Evolutionary conservation across 768 basidiomycete genomes (phyloP), one percentile per base, ranked within the genome.

Genomic region (Filobasidium floriforme): DNA sequence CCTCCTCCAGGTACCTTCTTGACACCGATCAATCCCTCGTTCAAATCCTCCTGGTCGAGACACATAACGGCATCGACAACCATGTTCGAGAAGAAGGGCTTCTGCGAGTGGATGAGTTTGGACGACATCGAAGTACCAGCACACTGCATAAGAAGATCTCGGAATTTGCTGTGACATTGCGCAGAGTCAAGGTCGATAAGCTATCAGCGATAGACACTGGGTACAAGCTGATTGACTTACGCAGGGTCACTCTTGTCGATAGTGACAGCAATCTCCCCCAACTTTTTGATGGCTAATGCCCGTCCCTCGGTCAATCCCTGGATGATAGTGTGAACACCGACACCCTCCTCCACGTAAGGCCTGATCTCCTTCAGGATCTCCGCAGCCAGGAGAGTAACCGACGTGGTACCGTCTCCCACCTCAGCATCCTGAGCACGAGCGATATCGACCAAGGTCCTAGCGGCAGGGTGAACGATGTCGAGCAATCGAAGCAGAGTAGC

Each of bases 61-160:
- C 86, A 91, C 69, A 87, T 85, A 59, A 99, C 92, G 43, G 96
- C 93, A 74, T 98, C 92, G 57, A 99, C 96, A 60, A 96, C 96
- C 93, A 99, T 98, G 70, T 89, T 86, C 12, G 93, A 90, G 82
- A 99, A 99, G 82, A 98, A 98, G 0, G 94, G 96, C 75, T 96
- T 98, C 81, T 97, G 91, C 15, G 91, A 92, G 78, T 97, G 94
- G 73, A 99, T 97, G 68, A 98, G 86, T 80, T 98, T 99, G 68
- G 94, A 98, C 18, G 96, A 98, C 94, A 98, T 97, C n/a, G 96
- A 94, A 2, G 96, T 99, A 29, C 92, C 88, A 29, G 96, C 96
- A 79, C 92, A 96, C 82, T 96, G 93, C 72, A 96, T 83, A 41
- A 98, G 85, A 26, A 98, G 86, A 68, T 92, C 90, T 59, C 87